These are phyloP conservation scores for Chloris gayana DNA, from an alignment of 176 grass and related monocot genomes.

Conservation along the genomic window DNA sequence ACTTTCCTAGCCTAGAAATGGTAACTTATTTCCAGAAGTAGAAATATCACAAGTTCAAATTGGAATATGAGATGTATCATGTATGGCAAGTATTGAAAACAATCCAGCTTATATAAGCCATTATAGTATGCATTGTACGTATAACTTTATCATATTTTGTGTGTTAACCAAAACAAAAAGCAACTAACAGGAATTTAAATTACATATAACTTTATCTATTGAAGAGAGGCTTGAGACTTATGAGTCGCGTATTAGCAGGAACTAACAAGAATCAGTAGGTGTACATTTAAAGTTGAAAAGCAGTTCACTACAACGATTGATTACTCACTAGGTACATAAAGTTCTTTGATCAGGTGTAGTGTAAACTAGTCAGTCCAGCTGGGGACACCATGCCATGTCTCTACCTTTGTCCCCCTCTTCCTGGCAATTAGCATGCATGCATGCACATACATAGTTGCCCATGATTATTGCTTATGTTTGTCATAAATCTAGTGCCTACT, in stretches of 20 bases:
- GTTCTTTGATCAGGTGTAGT: constrained; percentile 15
- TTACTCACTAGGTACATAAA: constrained; percentile 12
- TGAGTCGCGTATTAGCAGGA: constrained; percentile 34
- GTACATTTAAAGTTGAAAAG: constrained; percentile 18
- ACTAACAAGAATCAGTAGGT: constrained; percentile 33
- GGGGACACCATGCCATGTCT: constrained; percentile 60
- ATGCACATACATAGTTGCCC: background rate
- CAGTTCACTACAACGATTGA: background rate
- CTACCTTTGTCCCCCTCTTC: constrained; percentile 37
- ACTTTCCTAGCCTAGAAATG: too few species aligned
- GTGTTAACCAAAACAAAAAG: constrained; percentile 30
- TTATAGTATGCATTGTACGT: background rate
- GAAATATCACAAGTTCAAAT: too few species aligned
- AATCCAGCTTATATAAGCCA: too few species aligned
- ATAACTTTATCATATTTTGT: background rate
- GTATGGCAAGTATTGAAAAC: too few species aligned
- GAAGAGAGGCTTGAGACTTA: background rate
- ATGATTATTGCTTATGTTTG: background rate
- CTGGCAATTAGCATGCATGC: background rate
- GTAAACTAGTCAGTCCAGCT: constrained; percentile 48
- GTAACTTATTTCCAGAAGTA: too few species aligned
- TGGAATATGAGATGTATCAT: too few species aligned
- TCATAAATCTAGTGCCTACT: background rate
- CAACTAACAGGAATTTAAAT: background rate
- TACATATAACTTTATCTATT: background rate